Base-by-base conservation (phyloP, 2,329 filamentous ascomycete species). In the Westerdykella ornata region DNA sequence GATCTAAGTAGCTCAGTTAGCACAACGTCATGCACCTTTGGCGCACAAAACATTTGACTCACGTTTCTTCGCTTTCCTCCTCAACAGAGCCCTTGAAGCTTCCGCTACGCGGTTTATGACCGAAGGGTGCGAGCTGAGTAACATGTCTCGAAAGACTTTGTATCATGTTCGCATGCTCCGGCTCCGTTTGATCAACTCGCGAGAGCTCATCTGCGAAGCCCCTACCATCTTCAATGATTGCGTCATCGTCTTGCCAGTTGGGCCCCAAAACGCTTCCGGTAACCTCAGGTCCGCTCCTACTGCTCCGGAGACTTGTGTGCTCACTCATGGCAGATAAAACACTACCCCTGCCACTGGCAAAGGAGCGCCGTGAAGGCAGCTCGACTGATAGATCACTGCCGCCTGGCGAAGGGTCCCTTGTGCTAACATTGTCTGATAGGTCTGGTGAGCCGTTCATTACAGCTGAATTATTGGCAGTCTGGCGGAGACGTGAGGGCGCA, bases 381-480 rank as follows among this genome's bases (percentile, higher is more conserved):
- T 60, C 60, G 20, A 49, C 52, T 17, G 53, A 58, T 31, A 46
- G 41, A 18, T 60, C 56, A 3, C 59, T 63, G 6, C 48, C 54
- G 5, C 49, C 57, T 3, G 62, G 61, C 1, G 51, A 57, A 35
- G 60, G 58, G 30, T 65, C 63, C n/a, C 56, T 61, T 12, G 52
- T 38, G 3, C 48, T 56, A 32, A 56, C 57, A 5, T 53, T 55
- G 20, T 65, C 61, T 0, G 58, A 60, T 19, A 60, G 52, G 17
- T 65, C 59, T 12, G 62, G 61, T 1, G 56, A 60, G 2, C 54
- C 54, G 29, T 46, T 59, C 36, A 81, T 68, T 30, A 90, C 72
- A 15, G 84, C 80, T 28, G 81, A 84, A 55, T 79, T 85, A 44
- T 80, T 89, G n/a, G 86, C 88, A 43, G 94, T 73, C 63, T 96